Percentiles rank a stretch among this genome's conserved stretches.
These are phyloP conservation scores for Barbarea vulgaris DNA, from an alignment of 345 rosid species.

Conservation along the genomic window DNA sequence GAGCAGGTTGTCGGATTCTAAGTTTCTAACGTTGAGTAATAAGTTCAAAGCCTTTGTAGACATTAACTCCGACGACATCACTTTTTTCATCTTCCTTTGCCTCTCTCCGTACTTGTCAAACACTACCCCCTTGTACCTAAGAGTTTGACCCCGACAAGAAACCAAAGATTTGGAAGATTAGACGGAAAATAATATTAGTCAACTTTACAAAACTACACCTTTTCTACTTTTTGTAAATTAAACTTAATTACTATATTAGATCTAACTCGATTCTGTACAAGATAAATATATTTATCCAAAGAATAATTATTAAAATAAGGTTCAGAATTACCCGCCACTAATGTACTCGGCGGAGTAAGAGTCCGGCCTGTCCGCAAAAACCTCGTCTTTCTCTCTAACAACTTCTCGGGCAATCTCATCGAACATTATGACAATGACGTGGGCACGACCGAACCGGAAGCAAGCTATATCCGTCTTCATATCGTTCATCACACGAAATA, in stretches of 20 bases:
- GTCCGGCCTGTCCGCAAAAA: slow-evolving; percentile 31
- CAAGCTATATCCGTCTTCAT: slow-evolving; percentile 37
- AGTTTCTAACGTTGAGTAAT: slow-evolving; percentile 40
- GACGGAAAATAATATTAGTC: background rate
- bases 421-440: slow-evolving; percentile 29
- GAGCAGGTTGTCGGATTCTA: slow-evolving; percentile 47
- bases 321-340: slow-evolving; percentile 21
- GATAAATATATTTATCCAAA: background rate
- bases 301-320: too few species aligned
- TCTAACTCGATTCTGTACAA: too few species aligned
- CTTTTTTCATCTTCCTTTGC: slow-evolving; percentile 30
- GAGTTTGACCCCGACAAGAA: background rate
- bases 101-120: background rate
- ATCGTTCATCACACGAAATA: slow-evolving; percentile 29
- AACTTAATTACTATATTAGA: too few species aligned
- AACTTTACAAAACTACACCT: background rate
- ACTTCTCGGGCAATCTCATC: slow-evolving; percentile 40
- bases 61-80: slow-evolving; percentile 27
- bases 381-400: slow-evolving; percentile 28
- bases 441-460: slow-evolving; percentile 25
- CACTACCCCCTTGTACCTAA: background rate
- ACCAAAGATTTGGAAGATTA: background rate
- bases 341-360: background rate
- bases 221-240: background rate
- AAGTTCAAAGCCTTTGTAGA: slow-evolving; percentile 15